Base-by-base conservation (phyloP, 164 flowering plant genomes). In the Macadamia integrifolia region DNA sequence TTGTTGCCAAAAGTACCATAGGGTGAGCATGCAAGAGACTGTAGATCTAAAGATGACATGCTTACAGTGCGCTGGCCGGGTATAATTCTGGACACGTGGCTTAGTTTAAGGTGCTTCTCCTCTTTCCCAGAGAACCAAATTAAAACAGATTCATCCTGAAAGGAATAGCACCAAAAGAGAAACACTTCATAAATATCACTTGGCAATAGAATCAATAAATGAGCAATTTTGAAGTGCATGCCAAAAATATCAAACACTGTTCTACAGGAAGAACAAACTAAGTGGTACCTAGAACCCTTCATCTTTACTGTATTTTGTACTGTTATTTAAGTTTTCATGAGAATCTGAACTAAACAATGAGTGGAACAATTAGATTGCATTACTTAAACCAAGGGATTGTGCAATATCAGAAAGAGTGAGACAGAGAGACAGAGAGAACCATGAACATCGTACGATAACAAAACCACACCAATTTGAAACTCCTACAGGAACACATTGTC, bases 51-150 rank as follows among this genome's bases (percentile, higher is more conserved):
- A 64, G 1, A 58, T 15, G 49, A 63, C 61, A 64, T 14, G 83
- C 91, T 87, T 85, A 92, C 98, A 40, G 98, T 93, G 66, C 98
- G 95, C 67, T 93, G 98, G 65, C 98, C 98, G 76, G 95, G 88
- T 66, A 91, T 86, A 66, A 93, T 93, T 80, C 90, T 88, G 71
- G 95, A 84, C 23, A 93, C 93, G 69, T 93, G 93, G 76, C 91
- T 87, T 69, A 93, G 87, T 72, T 85, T 93, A 63, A 93, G 92
- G 69, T 84, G 89, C 75, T 90, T 93, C 82, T 93, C 95, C 76
- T 93, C 98, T 80, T 88, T 90, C 72, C 97, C 97, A 0, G 98
- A 93, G 78, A 79, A 86, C 98, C 98, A 93, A 79, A 93, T 82
- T 66, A 93, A 76, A 77, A 83, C 88, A 76, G 93, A 85, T 74